Evolutionary conservation across 2,329 filamentous ascomycete genomes (phyloP).

Genomic region (Hymenoscyphus fraxineus): DNA sequence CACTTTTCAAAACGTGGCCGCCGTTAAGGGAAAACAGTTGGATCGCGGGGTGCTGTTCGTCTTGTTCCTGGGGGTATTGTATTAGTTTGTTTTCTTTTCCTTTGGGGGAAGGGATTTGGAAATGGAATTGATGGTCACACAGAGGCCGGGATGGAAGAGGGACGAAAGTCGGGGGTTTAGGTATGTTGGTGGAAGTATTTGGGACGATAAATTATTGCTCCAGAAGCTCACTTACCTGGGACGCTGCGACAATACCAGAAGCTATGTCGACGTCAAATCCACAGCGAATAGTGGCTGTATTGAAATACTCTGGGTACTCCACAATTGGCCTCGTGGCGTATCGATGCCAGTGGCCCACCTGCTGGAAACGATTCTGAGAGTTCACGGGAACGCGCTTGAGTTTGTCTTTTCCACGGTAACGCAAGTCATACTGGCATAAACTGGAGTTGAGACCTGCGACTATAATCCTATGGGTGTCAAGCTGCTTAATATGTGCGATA

Average conservation of each 20-base stretch:
- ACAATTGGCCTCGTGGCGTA: conserved; percentile 40
- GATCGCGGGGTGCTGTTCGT: conserved; percentile 16
- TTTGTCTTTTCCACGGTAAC: conserved; percentile 37
- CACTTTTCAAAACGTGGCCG: conserved; percentile 11
- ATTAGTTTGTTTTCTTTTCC: neutral
- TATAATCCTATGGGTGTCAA: conserved; percentile 49
- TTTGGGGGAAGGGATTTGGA: neutral
- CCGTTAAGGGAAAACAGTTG: conserved; percentile 30
- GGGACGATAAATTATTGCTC: neutral
- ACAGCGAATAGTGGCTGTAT: conserved; percentile 44
- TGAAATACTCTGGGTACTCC: conserved; percentile 48
- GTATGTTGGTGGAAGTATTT: neutral
- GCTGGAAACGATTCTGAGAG: neutral
- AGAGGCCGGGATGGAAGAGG: neutral
- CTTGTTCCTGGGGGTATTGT: conserved; percentile 33
- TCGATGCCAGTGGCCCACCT: neutral
- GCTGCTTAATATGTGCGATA: conserved; percentile 48
- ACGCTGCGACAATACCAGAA: conserved; percentile 51
- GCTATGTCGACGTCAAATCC: conserved; percentile 50
- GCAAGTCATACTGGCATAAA: conserved; percentile 56
- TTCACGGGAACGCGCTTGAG: neutral
- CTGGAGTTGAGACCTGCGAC: conserved; percentile 47
- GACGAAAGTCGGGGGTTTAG: neutral
- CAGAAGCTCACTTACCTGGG: conserved; percentile 19
- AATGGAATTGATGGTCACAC: neutral